Evolutionary conservation across 1,284 basidiomycete species (phyloP), one percentile per base, ranked within the genome.

Genomic region (Cutaneotrichosporon sp.): DNA sequence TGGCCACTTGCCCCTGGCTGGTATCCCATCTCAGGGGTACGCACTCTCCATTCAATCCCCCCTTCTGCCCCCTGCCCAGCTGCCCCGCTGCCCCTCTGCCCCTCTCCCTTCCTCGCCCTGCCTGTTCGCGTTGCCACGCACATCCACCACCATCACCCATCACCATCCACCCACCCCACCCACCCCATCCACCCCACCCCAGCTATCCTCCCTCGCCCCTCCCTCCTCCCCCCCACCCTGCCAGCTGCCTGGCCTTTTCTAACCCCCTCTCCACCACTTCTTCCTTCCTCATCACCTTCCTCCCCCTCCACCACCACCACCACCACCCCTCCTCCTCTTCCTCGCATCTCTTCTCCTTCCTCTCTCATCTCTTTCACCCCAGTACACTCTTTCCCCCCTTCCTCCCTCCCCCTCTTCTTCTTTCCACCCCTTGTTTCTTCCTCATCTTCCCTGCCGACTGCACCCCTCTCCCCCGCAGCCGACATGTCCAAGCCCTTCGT

Each of bases 401-500:
- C n/a, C n/a, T n/a, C n/a, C 27, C 49, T 18, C 18, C 31, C 20
- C 8, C 50, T 46, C 46, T 18, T 38, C 13, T 22, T 20, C 13
- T 29, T n/a, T 27, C 31, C 50, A 16, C 33, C 16, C 38, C 7
- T n/a, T 34, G 31, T 25, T 25, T 45, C n/a, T 42, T 36, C 22
- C 29, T 59, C 27, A 18, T 53, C 43, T 24, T 31, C 22, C 16
- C 24, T 24, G 29, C 51, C 24, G 18, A 43, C 43, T 27, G 11
- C 34, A 22, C 10, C 2, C 45, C 24, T 47, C 29, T 11, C 31
- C 24, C 45, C 31, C 14, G n/a, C 33, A 18, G 22, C 56, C 11
- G 31, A 38, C 60, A 74, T 76, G 73, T 73, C 73, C 50, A 76
- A 76, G 63, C 64, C 73, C 16, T 76, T 71, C 56, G 69, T 70